Evolutionary conservation across 352 stramenopile species (phyloP).

Genomic region (Phytophthora europaea): DNA sequence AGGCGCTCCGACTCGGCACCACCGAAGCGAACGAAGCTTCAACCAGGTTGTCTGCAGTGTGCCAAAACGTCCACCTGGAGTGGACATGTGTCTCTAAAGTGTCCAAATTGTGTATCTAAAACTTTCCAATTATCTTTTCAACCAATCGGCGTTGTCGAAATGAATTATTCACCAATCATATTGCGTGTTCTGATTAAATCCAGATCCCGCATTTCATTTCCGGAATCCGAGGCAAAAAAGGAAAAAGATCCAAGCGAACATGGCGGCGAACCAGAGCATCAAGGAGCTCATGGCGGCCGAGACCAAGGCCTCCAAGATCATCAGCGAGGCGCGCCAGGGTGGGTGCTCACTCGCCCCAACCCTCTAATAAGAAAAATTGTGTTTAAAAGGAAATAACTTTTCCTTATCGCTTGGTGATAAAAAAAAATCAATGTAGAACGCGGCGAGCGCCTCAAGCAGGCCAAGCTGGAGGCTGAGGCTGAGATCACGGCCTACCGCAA

Average conservation of each 20-base stretch:
- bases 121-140: conserved; percentile 18
- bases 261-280: conserved; percentile 90
- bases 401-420: not conserved
- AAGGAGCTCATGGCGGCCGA: conserved; percentile 93
- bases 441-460: conserved; percentile 89
- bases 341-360: conserved; percentile 13
- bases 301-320: conserved; percentile 93
- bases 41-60: not conserved
- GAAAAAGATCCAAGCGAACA: conserved; percentile 39
- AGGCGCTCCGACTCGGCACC: not conserved
- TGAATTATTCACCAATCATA: conserved; percentile 18
- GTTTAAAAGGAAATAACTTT: not conserved
- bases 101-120: conserved; percentile 7
- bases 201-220: not conserved
- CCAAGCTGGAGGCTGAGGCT: conserved; percentile 88
- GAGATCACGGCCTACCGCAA: conserved; percentile 88
- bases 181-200: not conserved
- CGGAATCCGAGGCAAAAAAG: no score
- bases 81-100: conserved; percentile 32
- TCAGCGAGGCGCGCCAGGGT: conserved; percentile 87
- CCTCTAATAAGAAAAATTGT: not conserved
- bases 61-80: conserved; percentile 17
- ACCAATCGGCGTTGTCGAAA: conserved; percentile 12
- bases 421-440: conserved; percentile 57
- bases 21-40: conserved; percentile 39